Evolutionary conservation across 305 asterid genomes (phyloP).

Genomic region (Fraxinus xanthoxyloides): DNA sequence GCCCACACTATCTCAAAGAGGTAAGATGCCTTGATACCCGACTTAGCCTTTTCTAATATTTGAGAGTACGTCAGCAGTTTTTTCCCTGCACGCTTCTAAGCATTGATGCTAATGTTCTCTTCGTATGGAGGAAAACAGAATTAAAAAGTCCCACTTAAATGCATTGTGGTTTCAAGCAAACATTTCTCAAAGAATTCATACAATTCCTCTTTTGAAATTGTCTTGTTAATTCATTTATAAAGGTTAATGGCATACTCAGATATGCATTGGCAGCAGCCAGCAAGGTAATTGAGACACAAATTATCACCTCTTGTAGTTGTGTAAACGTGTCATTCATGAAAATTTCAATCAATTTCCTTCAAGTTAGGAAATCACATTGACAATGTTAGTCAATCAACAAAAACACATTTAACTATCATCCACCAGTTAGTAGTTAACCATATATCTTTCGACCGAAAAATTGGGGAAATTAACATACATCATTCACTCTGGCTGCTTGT

Average conservation of each 20-base stretch:
- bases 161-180: not conserved
- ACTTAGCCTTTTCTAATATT: not conserved
- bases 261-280: not conserved
- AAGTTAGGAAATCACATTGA: not conserved
- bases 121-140: not conserved
- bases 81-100: not conserved
- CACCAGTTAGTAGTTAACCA: not conserved
- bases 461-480: conserved; percentile 53
- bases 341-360: not conserved
- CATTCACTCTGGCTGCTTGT: conserved; percentile 87
- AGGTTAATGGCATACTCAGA: not conserved
- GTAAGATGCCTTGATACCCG: not conserved
- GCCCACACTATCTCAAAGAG: not conserved
- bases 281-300: not conserved
- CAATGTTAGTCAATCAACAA: not conserved
- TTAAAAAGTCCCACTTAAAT: not conserved
- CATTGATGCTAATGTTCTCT: not conserved
- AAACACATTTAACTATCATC: not conserved
- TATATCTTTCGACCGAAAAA: conserved; percentile 2
- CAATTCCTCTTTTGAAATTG: not conserved
- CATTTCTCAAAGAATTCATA: not conserved
- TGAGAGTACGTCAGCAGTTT: not conserved
- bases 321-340: not conserved
- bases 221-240: not conserved
- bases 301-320: not conserved